phyloP scores from a whole-genome alignment of 2,329 filamentous ascomycete genomes.

The Fusarium mangiferae region DNA sequence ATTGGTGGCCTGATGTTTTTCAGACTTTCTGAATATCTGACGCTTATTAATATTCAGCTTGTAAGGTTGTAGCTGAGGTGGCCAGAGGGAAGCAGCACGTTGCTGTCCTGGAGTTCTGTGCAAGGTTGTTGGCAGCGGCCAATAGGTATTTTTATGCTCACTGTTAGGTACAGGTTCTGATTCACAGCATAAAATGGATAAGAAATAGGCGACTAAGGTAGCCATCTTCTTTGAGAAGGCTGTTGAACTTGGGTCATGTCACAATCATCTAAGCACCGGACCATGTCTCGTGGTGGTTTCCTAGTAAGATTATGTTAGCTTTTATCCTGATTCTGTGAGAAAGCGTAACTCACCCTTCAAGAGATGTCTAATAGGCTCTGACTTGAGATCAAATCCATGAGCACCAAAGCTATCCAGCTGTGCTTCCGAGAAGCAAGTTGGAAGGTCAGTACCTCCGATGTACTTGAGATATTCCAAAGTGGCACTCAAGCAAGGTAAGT shows the following conservation, averaged over 20 bases:
- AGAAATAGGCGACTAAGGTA: rapidly evolving
- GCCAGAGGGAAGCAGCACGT: neutral
- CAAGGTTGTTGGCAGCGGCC: neutral
- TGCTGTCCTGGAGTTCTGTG: neutral
- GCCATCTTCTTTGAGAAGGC: neutral
- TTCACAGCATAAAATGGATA: rapidly evolving
- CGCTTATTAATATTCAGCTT: neutral
- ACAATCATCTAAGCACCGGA: neutral
- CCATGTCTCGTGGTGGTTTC: slow-evolving; percentile 10
- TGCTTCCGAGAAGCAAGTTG: slow-evolving; percentile 76
- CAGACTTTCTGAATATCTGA: neutral
- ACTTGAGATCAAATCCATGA: slow-evolving; percentile 51
- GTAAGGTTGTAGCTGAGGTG: no score
- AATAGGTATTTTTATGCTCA: neutral
- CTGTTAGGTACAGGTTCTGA: neutral
- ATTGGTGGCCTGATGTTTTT: neutral
- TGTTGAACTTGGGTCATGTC: rapidly evolving
- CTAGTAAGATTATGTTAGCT: no score
- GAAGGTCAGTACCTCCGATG: slow-evolving; percentile 66
- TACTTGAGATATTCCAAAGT: slow-evolving; percentile 76
- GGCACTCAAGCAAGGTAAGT: slow-evolving; percentile 67
- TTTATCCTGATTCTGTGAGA: no score
- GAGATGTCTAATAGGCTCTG: slow-evolving; percentile 9
- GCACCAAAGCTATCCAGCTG: slow-evolving; percentile 77
- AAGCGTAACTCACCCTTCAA: neutral